phyloP scores from a whole-genome alignment of 2,329 filamentous ascomycete genomes.

The Coniochaeta sp. region DNA sequence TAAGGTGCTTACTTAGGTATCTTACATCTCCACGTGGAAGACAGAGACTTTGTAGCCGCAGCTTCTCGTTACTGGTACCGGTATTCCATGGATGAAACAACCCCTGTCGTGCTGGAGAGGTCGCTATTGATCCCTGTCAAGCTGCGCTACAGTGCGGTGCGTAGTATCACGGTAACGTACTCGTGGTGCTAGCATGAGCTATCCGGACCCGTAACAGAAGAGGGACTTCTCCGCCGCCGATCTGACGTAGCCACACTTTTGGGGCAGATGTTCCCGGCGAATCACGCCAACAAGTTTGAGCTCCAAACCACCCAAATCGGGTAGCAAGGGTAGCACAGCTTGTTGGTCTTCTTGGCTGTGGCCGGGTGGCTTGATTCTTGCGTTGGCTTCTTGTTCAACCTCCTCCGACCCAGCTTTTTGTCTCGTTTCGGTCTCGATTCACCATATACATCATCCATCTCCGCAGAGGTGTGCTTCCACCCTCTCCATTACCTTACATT shows the following conservation, averaged over 20 bases:
- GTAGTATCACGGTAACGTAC: neutral
- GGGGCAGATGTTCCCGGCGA: neutral
- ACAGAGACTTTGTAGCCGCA: neutral
- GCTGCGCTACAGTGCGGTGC: neutral
- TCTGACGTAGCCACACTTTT: neutral
- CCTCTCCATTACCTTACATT: neutral
- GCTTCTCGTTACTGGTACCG: neutral
- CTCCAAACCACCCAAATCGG: neutral
- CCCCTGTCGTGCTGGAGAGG: neutral
- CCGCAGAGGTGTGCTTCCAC: neutral
- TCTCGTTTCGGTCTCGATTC: neutral
- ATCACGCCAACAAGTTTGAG: neutral
- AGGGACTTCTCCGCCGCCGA: neutral
- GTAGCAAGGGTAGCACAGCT: neutral
- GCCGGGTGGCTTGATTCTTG: slow-evolving; percentile 1
- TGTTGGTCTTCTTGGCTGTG: neutral
- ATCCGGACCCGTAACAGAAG: neutral
- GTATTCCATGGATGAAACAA: neutral
- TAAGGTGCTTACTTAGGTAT: too few species aligned
- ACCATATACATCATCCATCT: neutral
- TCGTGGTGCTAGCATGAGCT: neutral
- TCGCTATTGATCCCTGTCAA: neutral
- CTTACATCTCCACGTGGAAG: neutral
- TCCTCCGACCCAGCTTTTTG: neutral
- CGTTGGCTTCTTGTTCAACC: neutral